Conservation (phyloP, 192 early-diverging fungal genomes). For the Linnemannia zychae region DNA sequence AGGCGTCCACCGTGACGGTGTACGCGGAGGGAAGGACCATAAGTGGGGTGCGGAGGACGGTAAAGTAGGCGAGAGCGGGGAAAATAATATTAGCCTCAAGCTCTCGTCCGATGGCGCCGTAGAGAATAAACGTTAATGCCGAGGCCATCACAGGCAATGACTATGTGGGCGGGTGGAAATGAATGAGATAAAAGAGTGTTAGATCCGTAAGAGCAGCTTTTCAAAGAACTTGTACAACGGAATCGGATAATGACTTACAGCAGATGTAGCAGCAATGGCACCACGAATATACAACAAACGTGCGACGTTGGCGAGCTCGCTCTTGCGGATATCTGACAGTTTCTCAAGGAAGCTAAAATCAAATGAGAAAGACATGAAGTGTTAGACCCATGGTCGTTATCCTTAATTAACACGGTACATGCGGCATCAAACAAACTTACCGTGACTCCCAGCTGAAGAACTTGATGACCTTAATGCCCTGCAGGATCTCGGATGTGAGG, state of each 20-base stretch:
- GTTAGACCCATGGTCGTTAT: not conserved
- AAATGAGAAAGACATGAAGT: not conserved
- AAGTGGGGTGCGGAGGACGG: slow-evolving; percentile 36
- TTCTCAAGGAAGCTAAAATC: slow-evolving; percentile 34
- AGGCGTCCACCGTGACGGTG: slow-evolving; percentile 45
- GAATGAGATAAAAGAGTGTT: not conserved
- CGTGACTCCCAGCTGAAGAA: slow-evolving; percentile 68
- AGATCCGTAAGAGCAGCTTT: not conserved
- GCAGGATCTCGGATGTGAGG: slow-evolving; percentile 65
- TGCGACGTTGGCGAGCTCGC: slow-evolving; percentile 27
- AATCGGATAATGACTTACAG: slow-evolving; percentile 18
- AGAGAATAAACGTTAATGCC: slow-evolving; percentile 39
- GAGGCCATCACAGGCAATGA: slow-evolving; percentile 37
- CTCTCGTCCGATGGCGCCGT: slow-evolving; percentile 30
- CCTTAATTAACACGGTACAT: not conserved
- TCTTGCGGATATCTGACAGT: slow-evolving; percentile 33
- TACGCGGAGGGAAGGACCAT: slow-evolving; percentile 40
- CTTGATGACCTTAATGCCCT: slow-evolving; percentile 75
- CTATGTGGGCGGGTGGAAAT: not conserved
- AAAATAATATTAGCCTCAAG: slow-evolving; percentile 19
- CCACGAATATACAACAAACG: slow-evolving; percentile 39
- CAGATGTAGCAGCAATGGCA: slow-evolving; percentile 43
- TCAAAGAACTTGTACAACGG: not conserved
- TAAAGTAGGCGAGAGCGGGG: slow-evolving; percentile 48
- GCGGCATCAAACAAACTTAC: slow-evolving; percentile 19